Evolutionary conservation across 345 rosid genomes (phyloP), one percentile per base, ranked within the genome.

Genomic region (Lenwebbia sp.): DNA sequence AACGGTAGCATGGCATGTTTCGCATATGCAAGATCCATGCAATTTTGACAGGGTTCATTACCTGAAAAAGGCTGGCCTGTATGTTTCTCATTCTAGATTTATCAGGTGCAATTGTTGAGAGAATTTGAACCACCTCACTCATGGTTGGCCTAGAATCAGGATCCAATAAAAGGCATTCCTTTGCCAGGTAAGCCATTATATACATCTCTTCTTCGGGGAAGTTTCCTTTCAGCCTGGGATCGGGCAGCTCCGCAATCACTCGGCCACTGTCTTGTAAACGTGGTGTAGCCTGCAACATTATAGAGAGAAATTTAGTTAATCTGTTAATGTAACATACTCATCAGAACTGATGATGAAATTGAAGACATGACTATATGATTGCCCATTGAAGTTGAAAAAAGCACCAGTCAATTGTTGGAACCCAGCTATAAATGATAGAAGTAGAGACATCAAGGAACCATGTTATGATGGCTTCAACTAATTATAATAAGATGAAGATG

Each of bases 61-160:
- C 99, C 96, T 90, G 95, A 88, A 88, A 93, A 85, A 96, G 93
- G 88, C 88, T 93, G 26, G 88, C 90, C n/a, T 96, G 96, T 65
- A 95, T 88, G 75, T 85, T 92, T 89, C 94, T 93, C 90, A 94
- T 92, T 70, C 94, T 92, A 19, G 95, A 92, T 87, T 93, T 93
- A 26, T 95, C 95, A 3, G 96, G 96, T 87, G 92, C 89, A 28
- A 97, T 94, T 30, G 98, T 94, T 44, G 98, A 95, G 86, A 97
- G 98, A 90, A 96, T 97, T 88, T 97, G 99, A 87, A 95, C 99
- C 89, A 96, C 96, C 89, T 97, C 99, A 83, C 95, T 92, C 99
- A 97, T 97, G 87, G 96, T 94, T 83, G 99, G 99, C 49, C 99
- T 92, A 86, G 94, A 91, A 84, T 97, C 99, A 52, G 99, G 99